A percentile compares a stretch with the other conserved stretches of the same genome.
phyloP scores from a whole-genome alignment of 73 alveolate species.

The Blepharisma stoltei region DNA sequence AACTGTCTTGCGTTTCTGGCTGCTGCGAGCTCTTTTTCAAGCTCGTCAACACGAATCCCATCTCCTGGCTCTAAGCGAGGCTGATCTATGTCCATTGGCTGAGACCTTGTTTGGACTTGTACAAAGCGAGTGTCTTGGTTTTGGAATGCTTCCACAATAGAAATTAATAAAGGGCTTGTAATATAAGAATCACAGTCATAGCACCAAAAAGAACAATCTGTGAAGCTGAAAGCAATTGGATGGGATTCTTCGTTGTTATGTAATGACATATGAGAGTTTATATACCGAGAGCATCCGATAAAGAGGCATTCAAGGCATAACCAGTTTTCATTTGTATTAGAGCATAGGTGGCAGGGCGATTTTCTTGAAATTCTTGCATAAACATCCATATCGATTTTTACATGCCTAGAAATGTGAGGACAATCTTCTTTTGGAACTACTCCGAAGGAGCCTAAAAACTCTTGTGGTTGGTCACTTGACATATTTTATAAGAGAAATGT shows the following conservation, averaged over 20 bases:
- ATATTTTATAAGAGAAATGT: no score
- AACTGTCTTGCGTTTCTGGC: constrained; percentile 21
- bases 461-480: no score
- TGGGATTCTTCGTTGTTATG: constrained; percentile 53
- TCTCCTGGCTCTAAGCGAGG: not conserved
- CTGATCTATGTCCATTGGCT: not conserved
- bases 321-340: constrained; percentile 65
- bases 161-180: constrained; percentile 27
- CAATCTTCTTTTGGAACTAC: no score
- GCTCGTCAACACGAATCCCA: not conserved
- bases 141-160: not conserved
- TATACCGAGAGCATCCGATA: constrained; percentile 67
- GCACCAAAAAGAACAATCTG: constrained; percentile 86
- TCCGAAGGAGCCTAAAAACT: no score
- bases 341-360: constrained; percentile 50
- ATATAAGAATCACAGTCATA: constrained; percentile 64
- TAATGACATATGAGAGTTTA: constrained; percentile 59
- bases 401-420: no score
- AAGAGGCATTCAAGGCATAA: constrained; percentile 62
- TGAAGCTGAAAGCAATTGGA: constrained; percentile 62
- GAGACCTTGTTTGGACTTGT: not conserved
- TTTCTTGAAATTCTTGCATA: no score
- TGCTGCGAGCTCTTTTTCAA: not conserved
- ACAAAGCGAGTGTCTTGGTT: not conserved
- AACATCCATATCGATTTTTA: no score